Evolutionary conservation across 1,284 basidiomycete genomes (phyloP).

Genomic region (Lignosus rhinocerotis): DNA sequence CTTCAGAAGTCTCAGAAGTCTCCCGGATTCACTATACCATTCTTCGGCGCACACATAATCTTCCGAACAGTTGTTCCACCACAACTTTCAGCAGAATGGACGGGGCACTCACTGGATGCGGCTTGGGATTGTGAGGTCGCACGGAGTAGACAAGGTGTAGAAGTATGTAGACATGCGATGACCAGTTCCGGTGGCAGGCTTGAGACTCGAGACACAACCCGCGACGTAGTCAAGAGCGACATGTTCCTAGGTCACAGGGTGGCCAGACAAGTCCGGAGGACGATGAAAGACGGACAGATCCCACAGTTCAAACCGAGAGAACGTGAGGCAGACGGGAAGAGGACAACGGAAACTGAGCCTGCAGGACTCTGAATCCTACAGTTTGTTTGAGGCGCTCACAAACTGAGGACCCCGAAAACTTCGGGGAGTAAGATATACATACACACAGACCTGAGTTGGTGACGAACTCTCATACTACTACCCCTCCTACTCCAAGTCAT

Average conservation of each 20-base stretch:
- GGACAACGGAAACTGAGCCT: too few relatives aligned
- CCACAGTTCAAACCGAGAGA: too few relatives aligned
- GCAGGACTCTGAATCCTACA: too few relatives aligned
- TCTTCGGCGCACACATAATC: too few relatives aligned
- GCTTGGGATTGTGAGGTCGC: background rate
- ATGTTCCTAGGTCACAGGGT: background rate
- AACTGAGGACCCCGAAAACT: background rate
- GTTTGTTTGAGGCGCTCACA: too few relatives aligned
- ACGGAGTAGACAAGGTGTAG: conserved; percentile 3
- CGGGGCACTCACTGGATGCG: conserved; percentile 5
- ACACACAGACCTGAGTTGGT: too few relatives aligned
- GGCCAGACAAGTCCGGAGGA: background rate
- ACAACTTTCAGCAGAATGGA: background rate
- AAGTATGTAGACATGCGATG: conserved; percentile 24
- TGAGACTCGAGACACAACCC: conserved; percentile 6
- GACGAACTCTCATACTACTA: background rate
- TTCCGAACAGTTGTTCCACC: too few relatives aligned
- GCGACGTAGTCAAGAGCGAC: conserved; percentile 15
- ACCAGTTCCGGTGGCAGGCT: conserved; percentile 21
- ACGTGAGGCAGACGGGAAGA: too few relatives aligned
- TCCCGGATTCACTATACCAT: too few relatives aligned
- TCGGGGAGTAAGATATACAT: background rate
- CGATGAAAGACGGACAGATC: background rate
- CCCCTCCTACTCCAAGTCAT: background rate
- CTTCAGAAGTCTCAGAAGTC: too few relatives aligned